phyloP scores from a whole-genome alignment of 371 early-diverging fungal genomes.

The Conidiobolus incongruus region DNA sequence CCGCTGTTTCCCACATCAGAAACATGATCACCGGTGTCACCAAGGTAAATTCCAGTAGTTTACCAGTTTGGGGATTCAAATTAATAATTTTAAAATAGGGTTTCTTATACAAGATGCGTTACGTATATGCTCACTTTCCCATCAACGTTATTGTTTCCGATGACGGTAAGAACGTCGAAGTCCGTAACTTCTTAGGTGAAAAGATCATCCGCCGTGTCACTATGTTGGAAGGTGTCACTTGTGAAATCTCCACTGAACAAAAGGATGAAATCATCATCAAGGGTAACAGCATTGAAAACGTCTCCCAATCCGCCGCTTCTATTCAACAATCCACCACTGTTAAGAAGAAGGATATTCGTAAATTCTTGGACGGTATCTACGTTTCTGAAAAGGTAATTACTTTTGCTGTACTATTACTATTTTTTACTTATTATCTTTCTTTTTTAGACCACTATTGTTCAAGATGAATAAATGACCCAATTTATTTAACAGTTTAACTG shows the following conservation, averaged over 20 bases:
- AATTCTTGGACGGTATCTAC: slow-evolving; percentile 99
- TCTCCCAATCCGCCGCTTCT: slow-evolving; percentile 84
- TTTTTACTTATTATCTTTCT: neutral
- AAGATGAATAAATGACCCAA: slow-evolving; percentile 4
- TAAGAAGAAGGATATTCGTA: slow-evolving; percentile 95
- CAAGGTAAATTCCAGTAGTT: slow-evolving; percentile 19
- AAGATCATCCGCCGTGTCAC: slow-evolving; percentile 77
- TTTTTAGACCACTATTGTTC: slow-evolving; percentile 3
- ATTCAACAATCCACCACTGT: slow-evolving; percentile 73
- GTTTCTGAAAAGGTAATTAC: slow-evolving; percentile 46
- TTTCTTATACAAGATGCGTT: slow-evolving; percentile 98
- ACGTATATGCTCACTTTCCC: slow-evolving; percentile 99
- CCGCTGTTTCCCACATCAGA: slow-evolving; percentile 87
- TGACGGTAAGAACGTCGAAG: slow-evolving; percentile 66
- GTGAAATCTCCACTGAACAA: slow-evolving; percentile 56
- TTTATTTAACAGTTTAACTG: no score
- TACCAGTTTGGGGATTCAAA: neutral
- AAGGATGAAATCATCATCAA: slow-evolving; percentile 95
- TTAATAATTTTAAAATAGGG: slow-evolving; percentile 26
- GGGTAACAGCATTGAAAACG: slow-evolving; percentile 94
- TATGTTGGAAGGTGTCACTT: slow-evolving; percentile 82
- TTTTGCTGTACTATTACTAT: neutral
- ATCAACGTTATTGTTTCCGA: slow-evolving; percentile 91
- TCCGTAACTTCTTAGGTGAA: slow-evolving; percentile 99
- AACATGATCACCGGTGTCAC: slow-evolving; percentile 99